Conservation (phyloP, 257 asterid species). For the Dorcoceras hygrometricum region DNA sequence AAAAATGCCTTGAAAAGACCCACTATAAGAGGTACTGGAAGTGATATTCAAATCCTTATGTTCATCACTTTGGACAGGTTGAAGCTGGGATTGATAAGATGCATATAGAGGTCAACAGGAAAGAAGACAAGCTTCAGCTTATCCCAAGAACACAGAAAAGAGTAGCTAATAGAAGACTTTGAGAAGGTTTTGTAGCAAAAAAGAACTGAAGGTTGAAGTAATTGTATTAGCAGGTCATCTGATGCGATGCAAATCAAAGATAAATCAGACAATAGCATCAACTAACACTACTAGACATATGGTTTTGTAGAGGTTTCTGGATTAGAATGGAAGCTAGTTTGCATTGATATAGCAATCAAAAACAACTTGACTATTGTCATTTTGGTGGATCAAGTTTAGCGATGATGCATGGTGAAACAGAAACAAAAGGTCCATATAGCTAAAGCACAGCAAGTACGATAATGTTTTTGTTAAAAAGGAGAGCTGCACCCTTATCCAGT, state of each 20-base stretch:
- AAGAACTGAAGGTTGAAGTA: slow-evolving; percentile 20
- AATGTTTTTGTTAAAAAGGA: background rate
- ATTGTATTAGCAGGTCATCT: slow-evolving; percentile 13
- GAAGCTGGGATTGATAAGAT: background rate
- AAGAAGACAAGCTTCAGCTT: background rate
- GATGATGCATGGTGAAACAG: background rate
- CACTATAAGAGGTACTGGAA: background rate
- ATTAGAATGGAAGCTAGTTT: background rate
- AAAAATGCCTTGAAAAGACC: background rate
- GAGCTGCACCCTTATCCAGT: background rate
- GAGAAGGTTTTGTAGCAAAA: background rate
- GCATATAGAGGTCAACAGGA: background rate
- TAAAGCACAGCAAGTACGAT: background rate
- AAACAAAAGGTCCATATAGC: background rate
- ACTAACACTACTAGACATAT: background rate
- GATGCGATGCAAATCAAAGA: background rate
- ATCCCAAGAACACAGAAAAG: background rate
- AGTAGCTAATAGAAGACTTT: background rate
- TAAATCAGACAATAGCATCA: background rate
- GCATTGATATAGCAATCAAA: background rate
- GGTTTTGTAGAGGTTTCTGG: background rate
- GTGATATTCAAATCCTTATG: background rate
- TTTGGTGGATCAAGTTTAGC: background rate
- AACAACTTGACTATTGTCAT: background rate
- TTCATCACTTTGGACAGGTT: background rate